These are phyloP conservation scores for Cryoendolithus antarcticus DNA, from an alignment of 2,329 filamentous ascomycete species.

Conservation along the genomic window DNA sequence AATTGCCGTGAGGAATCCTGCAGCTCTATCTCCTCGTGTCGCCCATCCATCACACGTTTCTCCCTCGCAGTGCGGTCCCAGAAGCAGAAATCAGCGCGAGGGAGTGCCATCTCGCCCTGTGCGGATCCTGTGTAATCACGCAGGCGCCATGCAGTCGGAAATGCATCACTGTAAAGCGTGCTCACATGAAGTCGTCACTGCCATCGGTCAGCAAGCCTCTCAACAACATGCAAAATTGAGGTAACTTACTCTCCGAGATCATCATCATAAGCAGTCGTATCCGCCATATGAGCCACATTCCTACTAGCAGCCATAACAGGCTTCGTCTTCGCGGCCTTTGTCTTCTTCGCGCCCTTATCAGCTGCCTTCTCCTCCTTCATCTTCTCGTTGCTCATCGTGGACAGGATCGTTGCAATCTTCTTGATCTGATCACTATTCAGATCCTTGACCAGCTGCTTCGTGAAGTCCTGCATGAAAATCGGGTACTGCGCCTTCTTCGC, in stretches of 20 bases:
- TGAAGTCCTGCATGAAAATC: conserved; percentile 82
- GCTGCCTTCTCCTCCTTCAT: conserved; percentile 95
- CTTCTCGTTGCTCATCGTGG: conserved; percentile 91
- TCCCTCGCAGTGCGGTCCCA: no score
- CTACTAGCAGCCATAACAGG: conserved; percentile 59
- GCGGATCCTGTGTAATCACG: no score
- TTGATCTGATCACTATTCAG: conserved; percentile 89
- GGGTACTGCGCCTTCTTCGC: conserved; percentile 82
- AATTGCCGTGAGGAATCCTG: no score
- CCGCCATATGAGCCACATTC: conserved; percentile 43
- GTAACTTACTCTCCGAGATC: conserved; percentile 66
- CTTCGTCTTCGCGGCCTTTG: conserved; percentile 94
- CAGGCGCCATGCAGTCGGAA: no score
- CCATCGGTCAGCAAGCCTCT: conserved; percentile 8
- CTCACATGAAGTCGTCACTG: conserved; percentile 64
- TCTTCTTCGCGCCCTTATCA: conserved; percentile 93
- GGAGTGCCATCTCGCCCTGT: no score
- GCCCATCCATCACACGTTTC: no score
- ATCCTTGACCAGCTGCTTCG: conserved; percentile 76
- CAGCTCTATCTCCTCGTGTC: no score
- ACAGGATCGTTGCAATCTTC: conserved; percentile 79
- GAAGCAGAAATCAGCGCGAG: no score
- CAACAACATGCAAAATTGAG: not conserved
- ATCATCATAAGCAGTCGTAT: conserved; percentile 69
- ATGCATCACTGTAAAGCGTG: not conserved